phyloP scores from a whole-genome alignment of 2,329 filamentous ascomycete genomes.

The Cladosporium sp. region DNA sequence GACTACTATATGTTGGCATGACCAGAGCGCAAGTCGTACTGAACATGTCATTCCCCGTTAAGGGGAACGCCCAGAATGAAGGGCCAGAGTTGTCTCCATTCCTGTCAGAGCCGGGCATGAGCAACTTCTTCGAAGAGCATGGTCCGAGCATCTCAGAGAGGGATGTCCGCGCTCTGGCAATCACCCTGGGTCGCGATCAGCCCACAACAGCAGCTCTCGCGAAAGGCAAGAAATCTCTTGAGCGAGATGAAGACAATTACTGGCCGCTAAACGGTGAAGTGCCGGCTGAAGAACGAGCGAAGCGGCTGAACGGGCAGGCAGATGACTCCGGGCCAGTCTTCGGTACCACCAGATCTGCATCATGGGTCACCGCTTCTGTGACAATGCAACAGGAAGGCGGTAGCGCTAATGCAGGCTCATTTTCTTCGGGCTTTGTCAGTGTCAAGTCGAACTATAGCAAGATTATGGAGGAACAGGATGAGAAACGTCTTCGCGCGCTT shows the following conservation, averaged over 20 bases:
- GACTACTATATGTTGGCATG: constrained; percentile 93
- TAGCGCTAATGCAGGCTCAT: not conserved
- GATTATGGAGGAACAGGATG: constrained; percentile 34
- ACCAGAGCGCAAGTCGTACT: constrained; percentile 82
- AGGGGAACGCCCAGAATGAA: constrained; percentile 55
- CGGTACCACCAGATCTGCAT: constrained; percentile 16
- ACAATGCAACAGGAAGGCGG: constrained; percentile 2
- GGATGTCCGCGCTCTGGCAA: constrained; percentile 63
- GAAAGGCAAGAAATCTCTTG: constrained; percentile 45
- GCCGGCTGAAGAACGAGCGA: constrained; percentile 25
- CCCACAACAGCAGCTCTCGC: constrained; percentile 56
- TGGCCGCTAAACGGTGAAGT: constrained; percentile 62
- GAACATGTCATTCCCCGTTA: constrained; percentile 76
- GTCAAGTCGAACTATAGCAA: constrained; percentile 37
- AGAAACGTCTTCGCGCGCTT: constrained; percentile 18
- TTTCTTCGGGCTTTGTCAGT: constrained; percentile 31
- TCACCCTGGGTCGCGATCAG: constrained; percentile 62
- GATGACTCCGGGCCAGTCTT: constrained; percentile 11
- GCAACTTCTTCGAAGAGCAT: constrained; percentile 51
- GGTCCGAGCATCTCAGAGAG: constrained; percentile 67
- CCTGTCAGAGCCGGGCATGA: constrained; percentile 54
- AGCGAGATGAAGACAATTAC: constrained; percentile 60
- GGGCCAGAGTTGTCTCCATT: constrained; percentile 69
- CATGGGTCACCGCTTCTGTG: constrained; percentile 4
- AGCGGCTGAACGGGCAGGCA: constrained; percentile 34